Conservation (phyloP, 441 rosid species). For the Erysimum cheiri region DNA sequence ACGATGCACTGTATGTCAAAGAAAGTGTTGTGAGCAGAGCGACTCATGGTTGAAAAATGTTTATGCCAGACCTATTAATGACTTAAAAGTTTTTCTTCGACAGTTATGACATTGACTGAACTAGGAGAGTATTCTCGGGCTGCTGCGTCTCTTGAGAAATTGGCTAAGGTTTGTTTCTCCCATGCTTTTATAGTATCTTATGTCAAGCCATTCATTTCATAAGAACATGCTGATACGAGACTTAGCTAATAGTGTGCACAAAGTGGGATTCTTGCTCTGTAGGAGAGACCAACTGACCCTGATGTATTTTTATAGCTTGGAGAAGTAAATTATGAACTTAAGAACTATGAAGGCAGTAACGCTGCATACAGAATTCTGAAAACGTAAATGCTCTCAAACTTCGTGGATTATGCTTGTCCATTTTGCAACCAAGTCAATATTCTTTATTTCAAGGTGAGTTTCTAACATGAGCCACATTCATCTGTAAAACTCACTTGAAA, state of each 20-base stretch:
- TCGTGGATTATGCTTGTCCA: not conserved
- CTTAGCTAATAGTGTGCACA: conserved; percentile 32
- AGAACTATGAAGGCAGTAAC: conserved; percentile 88
- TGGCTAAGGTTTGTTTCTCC: conserved; percentile 69
- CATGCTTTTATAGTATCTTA: conserved; percentile 28
- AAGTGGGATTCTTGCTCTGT: conserved; percentile 43
- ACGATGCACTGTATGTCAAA: too few species aligned
- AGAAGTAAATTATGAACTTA: conserved; percentile 84
- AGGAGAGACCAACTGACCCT: conserved; percentile 84
- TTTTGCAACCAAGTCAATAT: conserved; percentile 24
- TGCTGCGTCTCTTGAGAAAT: conserved; percentile 65
- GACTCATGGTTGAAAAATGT: too few species aligned
- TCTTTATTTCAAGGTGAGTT: conserved; percentile 2
- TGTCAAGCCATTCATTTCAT: conserved; percentile 25
- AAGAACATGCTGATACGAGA: conserved; percentile 30
- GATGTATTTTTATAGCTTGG: conserved; percentile 90
- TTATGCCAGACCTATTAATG: too few species aligned
- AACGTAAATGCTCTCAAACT: conserved; percentile 52
- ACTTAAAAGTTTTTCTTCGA: too few species aligned
- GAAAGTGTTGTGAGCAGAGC: too few species aligned
- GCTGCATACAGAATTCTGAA: conserved; percentile 76
- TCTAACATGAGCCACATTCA: conserved; percentile 1
- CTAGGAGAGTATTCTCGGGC: conserved; percentile 81
- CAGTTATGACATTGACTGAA: conserved; percentile 47
- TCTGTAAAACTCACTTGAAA: conserved; percentile 11